phyloP scores from a whole-genome alignment of 2,329 filamentous ascomycete genomes.

The Fusarium algeriense region DNA sequence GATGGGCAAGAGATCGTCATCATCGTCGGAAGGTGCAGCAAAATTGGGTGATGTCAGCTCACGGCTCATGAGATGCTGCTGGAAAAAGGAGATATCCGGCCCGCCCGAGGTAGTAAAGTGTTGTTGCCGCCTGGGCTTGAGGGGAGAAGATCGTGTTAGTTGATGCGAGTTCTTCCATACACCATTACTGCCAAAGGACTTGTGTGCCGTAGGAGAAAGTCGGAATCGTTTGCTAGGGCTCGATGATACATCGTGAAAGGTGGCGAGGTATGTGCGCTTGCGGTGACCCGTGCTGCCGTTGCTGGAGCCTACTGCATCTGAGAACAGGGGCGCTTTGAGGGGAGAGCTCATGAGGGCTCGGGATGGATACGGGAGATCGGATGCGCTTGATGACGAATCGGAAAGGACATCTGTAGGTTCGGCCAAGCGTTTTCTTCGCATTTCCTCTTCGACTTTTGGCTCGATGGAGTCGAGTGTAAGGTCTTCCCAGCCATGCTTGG shows the following conservation, averaged over 20 bases:
- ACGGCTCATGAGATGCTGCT: constrained; percentile 75
- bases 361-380: constrained; percentile 78
- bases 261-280: constrained; percentile 72
- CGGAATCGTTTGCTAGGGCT: constrained; percentile 78
- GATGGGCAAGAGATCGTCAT: constrained; percentile 82
- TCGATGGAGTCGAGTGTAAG: constrained; percentile 88
- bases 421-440: constrained; percentile 77
- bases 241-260: constrained; percentile 67
- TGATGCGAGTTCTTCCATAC: constrained; percentile 84
- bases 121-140: constrained; percentile 79
- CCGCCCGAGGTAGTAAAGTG: constrained; percentile 79
- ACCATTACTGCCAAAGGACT: constrained; percentile 66
- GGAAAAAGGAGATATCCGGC: constrained; percentile 83
- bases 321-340: constrained; percentile 85
- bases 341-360: constrained; percentile 84
- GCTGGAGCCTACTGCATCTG: constrained; percentile 81
- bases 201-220: constrained; percentile 68
- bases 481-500: constrained; percentile 94
- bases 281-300: constrained; percentile 74
- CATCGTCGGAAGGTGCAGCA: constrained; percentile 78
- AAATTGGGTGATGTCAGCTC: constrained; percentile 71
- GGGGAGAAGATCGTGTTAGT: constrained; percentile 87
- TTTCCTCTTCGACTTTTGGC: constrained; percentile 83
- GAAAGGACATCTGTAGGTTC: constrained; percentile 79
- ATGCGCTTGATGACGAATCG: constrained; percentile 87